Evolutionary conservation across 176 grass and related monocot genomes (phyloP).

Genomic region (Hsuehochloa calcarea): DNA sequence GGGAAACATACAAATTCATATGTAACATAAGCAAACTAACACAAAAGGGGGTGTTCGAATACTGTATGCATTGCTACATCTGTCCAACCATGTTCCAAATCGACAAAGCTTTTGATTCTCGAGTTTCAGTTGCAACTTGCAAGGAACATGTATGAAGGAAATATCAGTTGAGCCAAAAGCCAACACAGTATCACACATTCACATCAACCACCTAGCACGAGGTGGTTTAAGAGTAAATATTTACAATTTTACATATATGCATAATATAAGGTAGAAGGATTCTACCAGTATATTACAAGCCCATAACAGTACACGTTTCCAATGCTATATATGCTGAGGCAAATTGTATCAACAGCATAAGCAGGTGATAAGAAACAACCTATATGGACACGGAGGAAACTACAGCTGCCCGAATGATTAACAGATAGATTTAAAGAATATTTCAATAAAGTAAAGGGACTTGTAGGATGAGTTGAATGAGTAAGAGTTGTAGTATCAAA

Average conservation of each 20-base stretch:
- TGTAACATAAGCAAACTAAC: background rate
- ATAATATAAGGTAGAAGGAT: background rate
- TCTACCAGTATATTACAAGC: conserved; percentile 6
- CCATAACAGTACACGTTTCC: background rate
- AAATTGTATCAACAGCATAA: background rate
- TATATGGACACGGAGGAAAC: background rate
- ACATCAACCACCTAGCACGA: conserved; percentile 13
- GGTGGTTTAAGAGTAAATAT: conserved; percentile 7
- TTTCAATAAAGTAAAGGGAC: background rate
- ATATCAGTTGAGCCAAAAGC: background rate
- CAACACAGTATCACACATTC: background rate
- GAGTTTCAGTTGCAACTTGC: background rate
- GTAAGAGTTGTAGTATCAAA: background rate
- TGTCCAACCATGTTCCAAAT: background rate
- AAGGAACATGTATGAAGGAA: background rate
- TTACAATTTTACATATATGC: conserved; percentile 30
- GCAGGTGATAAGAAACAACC: background rate
- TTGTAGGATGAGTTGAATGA: background rate
- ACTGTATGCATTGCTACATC: background rate
- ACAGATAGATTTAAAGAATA: background rate
- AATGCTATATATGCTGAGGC: background rate
- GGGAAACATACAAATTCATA: background rate
- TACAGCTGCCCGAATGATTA: background rate
- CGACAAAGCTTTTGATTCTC: background rate
- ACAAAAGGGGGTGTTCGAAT: background rate